These are phyloP conservation scores for Fusarium miscanthi DNA, from an alignment of 2,329 filamentous ascomycete species.

Conservation along the genomic window DNA sequence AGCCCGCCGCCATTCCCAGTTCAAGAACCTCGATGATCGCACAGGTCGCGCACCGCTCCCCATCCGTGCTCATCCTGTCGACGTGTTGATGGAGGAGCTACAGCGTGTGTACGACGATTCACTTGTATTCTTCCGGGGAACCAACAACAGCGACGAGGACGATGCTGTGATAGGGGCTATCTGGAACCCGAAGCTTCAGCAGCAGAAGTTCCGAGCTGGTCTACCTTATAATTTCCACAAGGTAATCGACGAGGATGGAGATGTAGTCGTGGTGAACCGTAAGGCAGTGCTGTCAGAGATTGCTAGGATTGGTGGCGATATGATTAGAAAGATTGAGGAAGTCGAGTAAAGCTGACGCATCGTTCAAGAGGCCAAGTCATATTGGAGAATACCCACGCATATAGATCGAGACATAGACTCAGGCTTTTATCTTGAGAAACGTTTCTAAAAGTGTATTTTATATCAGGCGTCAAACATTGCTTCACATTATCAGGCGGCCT, in stretches of 20 bases:
- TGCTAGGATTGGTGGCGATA: constrained; percentile 71
- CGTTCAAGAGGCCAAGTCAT: neutral
- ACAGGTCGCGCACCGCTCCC: constrained; percentile 58
- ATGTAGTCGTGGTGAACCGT: constrained; percentile 72
- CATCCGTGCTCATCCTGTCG: constrained; percentile 69
- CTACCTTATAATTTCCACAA: constrained; percentile 69
- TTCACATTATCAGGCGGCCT: neutral
- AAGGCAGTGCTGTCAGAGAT: constrained; percentile 78
- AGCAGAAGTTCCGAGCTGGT: constrained; percentile 75
- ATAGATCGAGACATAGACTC: constrained; percentile 28
- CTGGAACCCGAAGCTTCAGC: constrained; percentile 67
- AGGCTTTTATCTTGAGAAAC: neutral
- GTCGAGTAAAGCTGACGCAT: constrained; percentile 32
- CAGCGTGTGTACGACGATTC: constrained; percentile 72
- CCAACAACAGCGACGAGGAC: constrained; percentile 54
- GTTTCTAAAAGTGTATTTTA: neutral
- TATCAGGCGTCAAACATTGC: neutral
- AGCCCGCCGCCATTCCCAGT: constrained; percentile 62
- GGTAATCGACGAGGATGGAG: constrained; percentile 52
- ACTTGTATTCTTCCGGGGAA: constrained; percentile 83
- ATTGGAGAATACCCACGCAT: constrained; percentile 26
- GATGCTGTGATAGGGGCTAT: constrained; percentile 66
- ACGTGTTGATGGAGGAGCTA: constrained; percentile 75
- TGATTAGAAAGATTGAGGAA: constrained; percentile 75
- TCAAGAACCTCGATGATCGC: constrained; percentile 82